Evolutionary conservation across 2,329 filamentous ascomycete species (phyloP).

Genomic region (Zalaria obscura): DNA sequence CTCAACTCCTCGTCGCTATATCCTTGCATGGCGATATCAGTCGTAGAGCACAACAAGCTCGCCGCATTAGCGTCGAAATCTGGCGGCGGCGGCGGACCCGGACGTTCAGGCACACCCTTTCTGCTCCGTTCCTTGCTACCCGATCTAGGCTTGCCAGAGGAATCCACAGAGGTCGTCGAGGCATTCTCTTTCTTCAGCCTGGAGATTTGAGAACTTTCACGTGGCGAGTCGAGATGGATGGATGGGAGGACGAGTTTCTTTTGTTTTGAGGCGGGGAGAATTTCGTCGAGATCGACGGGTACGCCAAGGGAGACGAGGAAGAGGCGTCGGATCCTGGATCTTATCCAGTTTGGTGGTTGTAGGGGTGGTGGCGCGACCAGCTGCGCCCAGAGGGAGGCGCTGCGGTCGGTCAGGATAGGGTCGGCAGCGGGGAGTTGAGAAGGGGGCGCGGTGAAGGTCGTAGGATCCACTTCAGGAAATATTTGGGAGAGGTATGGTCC

Average conservation of each 20-base stretch:
- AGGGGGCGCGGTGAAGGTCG: constrained; percentile 18
- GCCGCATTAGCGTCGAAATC: constrained; percentile 68
- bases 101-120: constrained; percentile 8
- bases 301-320: constrained; percentile 94
- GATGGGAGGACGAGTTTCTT: constrained; percentile 94
- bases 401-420: constrained; percentile 66
- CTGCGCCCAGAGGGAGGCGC: constrained; percentile 88
- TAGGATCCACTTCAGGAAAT: constrained; percentile 43
- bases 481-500: constrained; percentile 53
- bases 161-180: constrained; percentile 16
- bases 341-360: constrained; percentile 94
- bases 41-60: constrained; percentile 66
- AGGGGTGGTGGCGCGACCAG: constrained; percentile 87
- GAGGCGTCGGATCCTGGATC: constrained; percentile 81
- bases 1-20: constrained; percentile 66
- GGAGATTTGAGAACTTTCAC: constrained; percentile 18
- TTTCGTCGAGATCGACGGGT: constrained; percentile 92
- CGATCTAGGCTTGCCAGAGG: constrained; percentile 11
- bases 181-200: constrained; percentile 22
- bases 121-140: constrained; percentile 13
- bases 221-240: constrained; percentile 28
- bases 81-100: constrained; percentile 53
- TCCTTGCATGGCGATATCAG: constrained; percentile 65
- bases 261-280: constrained; percentile 90
- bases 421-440: constrained; percentile 14